Conservation (phyloP, 2,329 filamentous ascomycete genomes). For the Aspergillus sp. region DNA sequence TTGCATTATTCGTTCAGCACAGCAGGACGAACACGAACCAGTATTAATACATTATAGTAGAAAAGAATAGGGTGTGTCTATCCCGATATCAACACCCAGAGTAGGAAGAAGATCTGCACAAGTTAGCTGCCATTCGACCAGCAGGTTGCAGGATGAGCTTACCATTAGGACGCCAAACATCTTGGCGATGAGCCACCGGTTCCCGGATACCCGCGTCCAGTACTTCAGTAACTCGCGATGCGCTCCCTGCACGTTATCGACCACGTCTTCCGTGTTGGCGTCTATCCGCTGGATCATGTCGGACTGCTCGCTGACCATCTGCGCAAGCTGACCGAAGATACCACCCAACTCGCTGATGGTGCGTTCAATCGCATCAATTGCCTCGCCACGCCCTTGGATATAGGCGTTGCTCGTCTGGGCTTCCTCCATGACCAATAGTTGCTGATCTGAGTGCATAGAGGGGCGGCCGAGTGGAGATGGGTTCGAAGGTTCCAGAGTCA, state of each 20-base stretch:
- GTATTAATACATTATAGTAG: constrained; percentile 38
- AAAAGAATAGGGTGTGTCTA: constrained; percentile 25
- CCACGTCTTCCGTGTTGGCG: constrained; percentile 95
- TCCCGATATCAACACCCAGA: constrained; percentile 67
- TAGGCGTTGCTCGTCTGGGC: constrained; percentile 83
- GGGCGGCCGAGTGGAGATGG: constrained; percentile 50
- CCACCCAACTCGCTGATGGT: constrained; percentile 90
- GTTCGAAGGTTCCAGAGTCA: constrained; percentile 74
- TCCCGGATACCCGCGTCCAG: constrained; percentile 90
- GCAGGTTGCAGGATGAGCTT: background rate
- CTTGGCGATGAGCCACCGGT: constrained; percentile 90
- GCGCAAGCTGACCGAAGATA: constrained; percentile 91
- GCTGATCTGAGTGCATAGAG: constrained; percentile 71
- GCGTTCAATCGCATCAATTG: constrained; percentile 93
- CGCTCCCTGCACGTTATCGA: constrained; percentile 96
- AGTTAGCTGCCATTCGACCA: background rate
- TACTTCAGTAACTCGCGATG: constrained; percentile 96
- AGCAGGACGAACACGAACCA: constrained; percentile 19
- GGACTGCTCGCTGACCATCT: constrained; percentile 96
- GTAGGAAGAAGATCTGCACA: constrained; percentile 72
- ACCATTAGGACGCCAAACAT: constrained; percentile 81
- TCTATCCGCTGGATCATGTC: constrained; percentile 98
- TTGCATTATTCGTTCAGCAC: constrained; percentile 24
- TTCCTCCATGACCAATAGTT: constrained; percentile 91
- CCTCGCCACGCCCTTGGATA: constrained; percentile 89